Conservation (phyloP, 2,329 filamentous ascomycete genomes). For the Colletotrichum chlorophyti region DNA sequence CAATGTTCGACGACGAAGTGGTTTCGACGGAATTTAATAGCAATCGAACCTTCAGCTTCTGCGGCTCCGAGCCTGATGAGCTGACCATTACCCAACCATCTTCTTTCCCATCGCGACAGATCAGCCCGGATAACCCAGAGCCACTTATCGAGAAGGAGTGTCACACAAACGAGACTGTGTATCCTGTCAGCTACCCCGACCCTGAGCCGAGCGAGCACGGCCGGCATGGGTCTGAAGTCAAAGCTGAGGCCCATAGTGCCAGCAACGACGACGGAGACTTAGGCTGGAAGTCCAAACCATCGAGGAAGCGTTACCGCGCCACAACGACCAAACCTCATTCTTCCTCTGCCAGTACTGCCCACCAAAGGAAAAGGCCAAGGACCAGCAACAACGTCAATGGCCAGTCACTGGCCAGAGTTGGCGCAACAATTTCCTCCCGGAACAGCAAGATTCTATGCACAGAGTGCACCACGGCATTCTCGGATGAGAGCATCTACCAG, state of each 20-base stretch:
- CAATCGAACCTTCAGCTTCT: conserved; percentile 9
- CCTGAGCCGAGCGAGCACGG: conserved; percentile 29
- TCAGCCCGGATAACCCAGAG: conserved; percentile 13
- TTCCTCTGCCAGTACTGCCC: background rate
- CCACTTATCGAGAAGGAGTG: conserved; percentile 17
- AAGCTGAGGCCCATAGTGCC: background rate
- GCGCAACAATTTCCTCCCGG: background rate
- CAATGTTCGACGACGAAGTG: conserved; percentile 17
- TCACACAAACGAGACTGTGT: background rate
- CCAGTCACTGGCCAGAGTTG: background rate
- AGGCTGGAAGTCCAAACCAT: conserved; percentile 22
- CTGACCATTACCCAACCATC: conserved; percentile 1
- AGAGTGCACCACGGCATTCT: conserved; percentile 50
- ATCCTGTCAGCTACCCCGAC: conserved; percentile 7
- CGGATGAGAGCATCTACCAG: conserved; percentile 51
- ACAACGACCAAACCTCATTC: background rate
- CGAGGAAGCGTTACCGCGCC: conserved; percentile 26
- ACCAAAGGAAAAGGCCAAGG: conserved; percentile 17
- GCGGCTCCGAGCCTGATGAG: conserved; percentile 11
- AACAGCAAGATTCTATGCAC: conserved; percentile 38
- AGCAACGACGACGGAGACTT: conserved; percentile 10
- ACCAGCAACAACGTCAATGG: background rate
- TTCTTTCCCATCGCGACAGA: conserved; percentile 7
- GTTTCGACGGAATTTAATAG: background rate
- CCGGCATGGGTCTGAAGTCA: conserved; percentile 25